Evolutionary conservation across 495 filamentous ascomycete species (phyloP), one percentile per base, ranked within the genome.

Genomic region (Trichoderma parareesei): DNA sequence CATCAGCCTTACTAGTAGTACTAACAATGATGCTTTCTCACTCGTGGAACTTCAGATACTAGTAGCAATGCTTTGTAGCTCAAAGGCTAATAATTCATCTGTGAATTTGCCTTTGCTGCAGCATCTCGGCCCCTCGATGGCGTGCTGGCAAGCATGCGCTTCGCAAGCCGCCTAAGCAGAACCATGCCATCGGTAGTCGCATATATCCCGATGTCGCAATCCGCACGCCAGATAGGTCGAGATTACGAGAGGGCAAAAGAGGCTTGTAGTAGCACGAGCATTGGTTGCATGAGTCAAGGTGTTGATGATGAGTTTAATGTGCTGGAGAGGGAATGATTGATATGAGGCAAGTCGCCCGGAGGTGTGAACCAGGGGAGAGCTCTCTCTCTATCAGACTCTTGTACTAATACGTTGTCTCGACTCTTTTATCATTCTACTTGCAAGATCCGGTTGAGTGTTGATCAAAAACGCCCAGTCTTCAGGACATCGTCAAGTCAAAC

Each of bases 141-240:
- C 62, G 62, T 64, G 62, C 62, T 64, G 44, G 62, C 62, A n/a
- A 33, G 44, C 33, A 53, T 49, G 20, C 13, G 43, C 53, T 46
- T 64, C 62, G 62, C 49, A 64, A 64, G 20, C 27, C 8, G 61
- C 42, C 53, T 57, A 48, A 18, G 44, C n/a, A 46, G 53, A 37
- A 10, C 53, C 53, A 37, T 8, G 35, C 53, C 27, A 16, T 57
- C 14, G 53, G 53, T 33, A 57, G 33, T 13, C 8, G 18, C 27
- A 57, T 2, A 57, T 2, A 27, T 27, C 8, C 53, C 53, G 27
- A 57, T 37, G 53, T 57, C 53, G 53, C 53, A 57, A 33, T 11
- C 53, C 35, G 33, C 37, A 27, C 33, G 9, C 11, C 53, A 35
- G 33, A 13, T 57, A 10, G 53, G 18, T 35, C 53, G 18, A 57